Base-by-base conservation (phyloP, 805 yeast species). In the Suhomyces pyralidae region DNA sequence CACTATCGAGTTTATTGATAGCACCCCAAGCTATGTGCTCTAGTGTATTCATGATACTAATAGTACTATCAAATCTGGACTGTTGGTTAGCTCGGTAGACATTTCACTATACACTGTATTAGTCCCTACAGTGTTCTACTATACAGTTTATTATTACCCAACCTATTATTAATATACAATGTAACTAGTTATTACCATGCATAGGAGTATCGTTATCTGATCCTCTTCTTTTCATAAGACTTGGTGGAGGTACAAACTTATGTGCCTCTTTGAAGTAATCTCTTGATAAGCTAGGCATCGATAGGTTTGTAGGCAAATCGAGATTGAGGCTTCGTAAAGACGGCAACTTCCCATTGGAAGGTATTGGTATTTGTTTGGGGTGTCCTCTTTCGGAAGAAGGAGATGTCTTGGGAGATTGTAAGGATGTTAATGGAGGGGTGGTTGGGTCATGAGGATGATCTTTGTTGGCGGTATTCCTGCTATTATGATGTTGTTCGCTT, bases 31-130 rank as follows among this genome's bases (percentile, higher is more conserved):
- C n/a, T n/a, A n/a, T n/a, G n/a, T n/a, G n/a, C n/a, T n/a, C n/a
- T n/a, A n/a, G n/a, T n/a, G n/a, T n/a, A n/a, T n/a, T n/a, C n/a
- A n/a, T n/a, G n/a, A n/a, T n/a, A n/a, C n/a, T n/a, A n/a, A n/a
- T n/a, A n/a, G n/a, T n/a, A n/a, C n/a, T n/a, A n/a, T n/a, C n/a
- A 92, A 68, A 84, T 91, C 25, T 90, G 96, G 97, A 85, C 93
- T 5, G 85, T 89, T 59, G 94, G 96, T 50, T 84, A 20, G n/a
- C n/a, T n/a, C n/a, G n/a, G n/a, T n/a, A n/a, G n/a, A n/a, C n/a
- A n/a, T n/a, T n/a, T n/a, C n/a, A n/a, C n/a, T n/a, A n/a, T n/a
- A n/a, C n/a, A n/a, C n/a, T n/a, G n/a, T 14, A 30, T 30, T 14
- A n/a, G 14, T 14, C 36, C 14, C 4, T 30, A 12, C 34, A 30